Conservation (phyloP, 805 yeast genomes). For the Dipodascus albidus region DNA sequence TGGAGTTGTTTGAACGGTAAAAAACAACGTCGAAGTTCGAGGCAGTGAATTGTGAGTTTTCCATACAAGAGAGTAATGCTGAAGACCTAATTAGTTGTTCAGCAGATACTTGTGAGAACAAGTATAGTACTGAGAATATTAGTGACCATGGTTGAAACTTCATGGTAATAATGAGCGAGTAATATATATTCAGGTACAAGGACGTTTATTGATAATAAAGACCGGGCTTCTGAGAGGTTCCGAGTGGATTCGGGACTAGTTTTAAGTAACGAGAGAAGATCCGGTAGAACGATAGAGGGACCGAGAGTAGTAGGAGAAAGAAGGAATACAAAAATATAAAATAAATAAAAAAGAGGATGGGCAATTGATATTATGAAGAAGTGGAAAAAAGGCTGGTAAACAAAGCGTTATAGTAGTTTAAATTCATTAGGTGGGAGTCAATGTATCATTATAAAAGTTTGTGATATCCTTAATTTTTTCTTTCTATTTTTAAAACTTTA, state of each 20-base stretch:
- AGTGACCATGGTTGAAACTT: background rate
- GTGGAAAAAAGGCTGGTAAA: background rate
- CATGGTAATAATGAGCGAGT: background rate
- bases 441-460: background rate
- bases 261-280: background rate
- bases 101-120: slow-evolving; percentile 16
- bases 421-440: background rate
- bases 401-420: background rate
- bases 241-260: no score
- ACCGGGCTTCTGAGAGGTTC: no score
- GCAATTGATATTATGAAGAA: background rate
- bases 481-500: background rate
- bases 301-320: background rate
- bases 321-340: no score
- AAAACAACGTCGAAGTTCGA: slow-evolving; percentile 66
- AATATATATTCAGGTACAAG: no score
- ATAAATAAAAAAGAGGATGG: background rate
- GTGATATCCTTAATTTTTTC: background rate
- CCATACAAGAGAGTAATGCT: slow-evolving; percentile 87
- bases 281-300: no score
- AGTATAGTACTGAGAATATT: background rate
- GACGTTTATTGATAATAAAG: no score
- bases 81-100: slow-evolving; percentile 32
- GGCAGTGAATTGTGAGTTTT: slow-evolving; percentile 76
- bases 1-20: slow-evolving; percentile 53